These are phyloP conservation scores for Fusarium illudens DNA, from an alignment of 2,329 filamentous ascomycete species.

Conservation along the genomic window DNA sequence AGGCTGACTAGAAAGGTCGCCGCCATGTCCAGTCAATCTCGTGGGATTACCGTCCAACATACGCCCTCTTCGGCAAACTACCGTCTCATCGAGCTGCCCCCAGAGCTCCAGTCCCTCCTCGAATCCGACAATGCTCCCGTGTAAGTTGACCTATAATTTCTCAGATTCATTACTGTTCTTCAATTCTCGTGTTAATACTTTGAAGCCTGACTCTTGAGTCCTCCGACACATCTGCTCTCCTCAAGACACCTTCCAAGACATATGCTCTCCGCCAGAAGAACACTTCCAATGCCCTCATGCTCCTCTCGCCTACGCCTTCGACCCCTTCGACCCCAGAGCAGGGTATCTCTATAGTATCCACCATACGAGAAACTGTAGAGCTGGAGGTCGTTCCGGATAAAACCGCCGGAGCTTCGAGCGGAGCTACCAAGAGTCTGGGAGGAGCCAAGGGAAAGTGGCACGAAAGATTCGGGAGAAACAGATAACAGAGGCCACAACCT, in stretches of 20 bases:
- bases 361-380: slow-evolving; percentile 70
- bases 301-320: slow-evolving; percentile 52
- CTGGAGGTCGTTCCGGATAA: slow-evolving; percentile 56
- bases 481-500: slow-evolving; percentile 43
- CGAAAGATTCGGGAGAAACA: slow-evolving; percentile 62
- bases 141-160: slow-evolving; percentile 50
- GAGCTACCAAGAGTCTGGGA: slow-evolving; percentile 39
- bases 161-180: neutral
- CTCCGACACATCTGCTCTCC: slow-evolving; percentile 59
- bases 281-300: slow-evolving; percentile 71
- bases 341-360: slow-evolving; percentile 60
- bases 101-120: slow-evolving; percentile 64
- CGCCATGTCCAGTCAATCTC: slow-evolving; percentile 57
- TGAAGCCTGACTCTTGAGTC: slow-evolving; percentile 59
- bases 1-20: neutral
- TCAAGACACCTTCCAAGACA: slow-evolving; percentile 60
- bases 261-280: slow-evolving; percentile 72
- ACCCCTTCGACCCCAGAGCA: slow-evolving; percentile 37
- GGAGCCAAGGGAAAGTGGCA: slow-evolving; percentile 64
- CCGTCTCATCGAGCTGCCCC: slow-evolving; percentile 69
- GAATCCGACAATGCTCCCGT: slow-evolving; percentile 62
- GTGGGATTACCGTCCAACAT: slow-evolving; percentile 61
- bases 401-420: slow-evolving; percentile 34
- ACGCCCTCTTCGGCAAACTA: slow-evolving; percentile 60
- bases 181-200: neutral